Percentiles rank a stretch among this genome's conserved stretches.
Conservation (phyloP, 768 basidiomycete species). For the Rossbeevera mucosa region DNA sequence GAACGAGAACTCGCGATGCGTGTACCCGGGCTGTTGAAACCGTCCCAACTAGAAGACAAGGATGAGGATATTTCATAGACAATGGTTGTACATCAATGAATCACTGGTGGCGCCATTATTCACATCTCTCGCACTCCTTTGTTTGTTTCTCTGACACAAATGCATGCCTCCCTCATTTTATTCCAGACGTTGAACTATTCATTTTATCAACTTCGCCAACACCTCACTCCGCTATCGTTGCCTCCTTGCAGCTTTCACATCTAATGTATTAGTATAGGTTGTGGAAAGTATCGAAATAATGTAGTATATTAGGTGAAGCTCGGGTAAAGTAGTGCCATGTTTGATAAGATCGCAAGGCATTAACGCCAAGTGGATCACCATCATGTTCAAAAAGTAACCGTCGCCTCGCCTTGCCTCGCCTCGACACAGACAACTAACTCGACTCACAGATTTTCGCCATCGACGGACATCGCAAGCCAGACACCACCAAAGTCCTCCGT, state of each 20-base stretch:
- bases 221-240: conserved; percentile 31
- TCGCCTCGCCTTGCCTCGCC: conserved; percentile 3
- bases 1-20: conserved; percentile 88
- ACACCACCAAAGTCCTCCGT: conserved; percentile 92
- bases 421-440: conserved; percentile 9
- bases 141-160: conserved; percentile 32
- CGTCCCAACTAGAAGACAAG: conserved; percentile 89
- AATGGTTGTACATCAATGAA: conserved; percentile 24
- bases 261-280: conserved; percentile 36
- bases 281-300: conserved; percentile 29
- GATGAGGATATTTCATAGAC: conserved; percentile 67
- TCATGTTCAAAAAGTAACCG: conserved; percentile 74
- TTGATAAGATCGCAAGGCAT: conserved; percentile 12
- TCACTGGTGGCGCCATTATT: conserved; percentile 18
- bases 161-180: conserved; percentile 19
- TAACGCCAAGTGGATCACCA: conserved; percentile 19
- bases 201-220: conserved; percentile 17
- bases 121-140: conserved; percentile 11
- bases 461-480: conserved; percentile 82
- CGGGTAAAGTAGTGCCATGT: neutral
- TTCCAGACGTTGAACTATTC: conserved; percentile 28
- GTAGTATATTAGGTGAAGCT: conserved; percentile 22
- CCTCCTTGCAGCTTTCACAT: conserved; percentile 29
- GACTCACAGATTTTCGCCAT: conserved; percentile 55
- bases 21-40: conserved; percentile 98